These are phyloP conservation scores for Cytospora leucostoma DNA, from an alignment of 2,329 filamentous ascomycete species.

Conservation along the genomic window DNA sequence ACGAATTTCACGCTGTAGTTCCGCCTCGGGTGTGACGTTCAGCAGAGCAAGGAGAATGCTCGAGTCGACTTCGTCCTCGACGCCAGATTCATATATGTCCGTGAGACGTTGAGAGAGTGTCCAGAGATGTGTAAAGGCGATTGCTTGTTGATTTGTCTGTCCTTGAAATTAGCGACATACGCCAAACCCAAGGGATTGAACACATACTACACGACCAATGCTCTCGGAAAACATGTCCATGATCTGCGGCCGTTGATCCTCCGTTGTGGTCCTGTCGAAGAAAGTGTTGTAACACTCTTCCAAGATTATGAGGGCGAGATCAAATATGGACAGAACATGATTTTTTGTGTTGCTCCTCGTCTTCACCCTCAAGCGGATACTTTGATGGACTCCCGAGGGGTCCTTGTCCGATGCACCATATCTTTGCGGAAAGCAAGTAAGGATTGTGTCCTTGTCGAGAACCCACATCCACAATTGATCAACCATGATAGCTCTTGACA, in stretches of 20 bases:
- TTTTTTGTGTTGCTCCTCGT: slow-evolving; percentile 29
- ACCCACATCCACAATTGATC: slow-evolving; percentile 39
- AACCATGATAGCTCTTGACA: slow-evolving; percentile 35
- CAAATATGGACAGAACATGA: slow-evolving; percentile 42
- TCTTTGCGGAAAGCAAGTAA: slow-evolving; percentile 38
- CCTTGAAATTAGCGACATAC: background rate
- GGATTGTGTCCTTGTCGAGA: slow-evolving; percentile 35
- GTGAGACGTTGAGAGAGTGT: slow-evolving; percentile 35
- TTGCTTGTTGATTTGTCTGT: slow-evolving; percentile 42
- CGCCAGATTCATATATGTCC: slow-evolving; percentile 32
- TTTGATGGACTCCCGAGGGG: slow-evolving; percentile 43
- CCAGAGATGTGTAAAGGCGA: slow-evolving; percentile 42
- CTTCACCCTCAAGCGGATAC: slow-evolving; percentile 39
- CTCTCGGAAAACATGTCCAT: slow-evolving; percentile 44
- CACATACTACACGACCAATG: slow-evolving; percentile 36
- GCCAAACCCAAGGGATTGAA: background rate
- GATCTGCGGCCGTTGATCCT: slow-evolving; percentile 38
- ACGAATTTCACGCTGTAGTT: slow-evolving; percentile 46
- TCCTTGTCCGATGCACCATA: slow-evolving; percentile 47
- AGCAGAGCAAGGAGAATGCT: slow-evolving; percentile 34
- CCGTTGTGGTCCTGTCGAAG: slow-evolving; percentile 41
- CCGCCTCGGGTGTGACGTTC: slow-evolving; percentile 45
- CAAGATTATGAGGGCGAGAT: slow-evolving; percentile 45
- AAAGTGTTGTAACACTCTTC: slow-evolving; percentile 45
- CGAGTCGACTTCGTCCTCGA: slow-evolving; percentile 24